A percentile compares a stretch with the other conserved stretches of the same genome.
These are phyloP conservation scores for Begonia masoniana DNA, from an alignment of 306 rosid genomes.

Conservation along the genomic window DNA sequence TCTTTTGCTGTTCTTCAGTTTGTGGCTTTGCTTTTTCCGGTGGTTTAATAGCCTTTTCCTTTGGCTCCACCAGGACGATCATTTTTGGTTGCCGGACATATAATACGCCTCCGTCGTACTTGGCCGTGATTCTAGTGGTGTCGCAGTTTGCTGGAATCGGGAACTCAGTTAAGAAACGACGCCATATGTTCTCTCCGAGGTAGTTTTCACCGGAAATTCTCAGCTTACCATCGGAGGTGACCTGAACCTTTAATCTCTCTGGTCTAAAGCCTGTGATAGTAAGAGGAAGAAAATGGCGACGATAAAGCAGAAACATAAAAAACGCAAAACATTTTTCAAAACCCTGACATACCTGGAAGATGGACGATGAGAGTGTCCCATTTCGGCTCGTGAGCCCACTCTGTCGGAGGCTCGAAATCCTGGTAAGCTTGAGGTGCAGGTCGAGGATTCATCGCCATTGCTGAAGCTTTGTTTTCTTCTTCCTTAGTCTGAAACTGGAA, in stretches of 20 bases:
- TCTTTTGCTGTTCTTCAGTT: background rate
- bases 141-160: slow-evolving; percentile 27
- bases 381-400: slow-evolving; percentile 32
- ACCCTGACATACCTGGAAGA: slow-evolving; percentile 33
- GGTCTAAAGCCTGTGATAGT: slow-evolving; percentile 31
- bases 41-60: background rate
- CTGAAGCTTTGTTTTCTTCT: slow-evolving; percentile 5
- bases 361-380: slow-evolving; percentile 22
- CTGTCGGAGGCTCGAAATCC: slow-evolving; percentile 33
- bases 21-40: slow-evolving; percentile 5
- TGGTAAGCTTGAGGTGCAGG: slow-evolving; percentile 19
- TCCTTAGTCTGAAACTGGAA: background rate
- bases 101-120: slow-evolving; percentile 34
- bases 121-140: slow-evolving; percentile 28
- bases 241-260: slow-evolving; percentile 41
- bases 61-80: slow-evolving; percentile 3
- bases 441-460: background rate
- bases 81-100: slow-evolving; percentile 31
- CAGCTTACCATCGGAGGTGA: slow-evolving; percentile 23
- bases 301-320: no score
- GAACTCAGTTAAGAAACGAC: slow-evolving; percentile 42
- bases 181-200: slow-evolving; percentile 19
- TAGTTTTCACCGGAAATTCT: slow-evolving; percentile 35
- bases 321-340: background rate
- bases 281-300: background rate